Conservation (phyloP, 495 filamentous ascomycete genomes). For the Aspergillus nidulans region DNA sequence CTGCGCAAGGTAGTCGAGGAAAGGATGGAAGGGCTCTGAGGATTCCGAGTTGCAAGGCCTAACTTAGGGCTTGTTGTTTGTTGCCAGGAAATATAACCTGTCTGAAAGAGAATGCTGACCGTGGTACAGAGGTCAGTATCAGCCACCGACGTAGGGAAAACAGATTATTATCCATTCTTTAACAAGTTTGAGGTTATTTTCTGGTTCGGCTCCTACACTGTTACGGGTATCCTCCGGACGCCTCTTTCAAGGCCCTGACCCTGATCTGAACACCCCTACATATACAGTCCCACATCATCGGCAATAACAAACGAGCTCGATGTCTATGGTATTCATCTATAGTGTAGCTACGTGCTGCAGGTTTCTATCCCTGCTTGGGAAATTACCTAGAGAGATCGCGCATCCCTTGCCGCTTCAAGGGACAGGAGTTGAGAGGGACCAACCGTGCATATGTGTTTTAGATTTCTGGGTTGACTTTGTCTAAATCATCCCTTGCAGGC, state of each 20-base stretch:
- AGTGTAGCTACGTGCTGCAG: not conserved
- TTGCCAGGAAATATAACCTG: not conserved
- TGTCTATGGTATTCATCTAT: not conserved
- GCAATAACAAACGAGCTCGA: not conserved
- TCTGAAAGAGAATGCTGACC: not conserved
- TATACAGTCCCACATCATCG: not conserved
- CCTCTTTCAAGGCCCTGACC: too few species aligned
- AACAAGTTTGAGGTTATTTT: not conserved
- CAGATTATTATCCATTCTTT: not conserved
- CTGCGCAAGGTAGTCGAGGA: too few species aligned
- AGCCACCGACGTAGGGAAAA: not conserved
- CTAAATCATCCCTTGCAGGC: slow-evolving; percentile 11
- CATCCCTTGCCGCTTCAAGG: slow-evolving; percentile 12
- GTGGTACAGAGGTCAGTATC: not conserved
- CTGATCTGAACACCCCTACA: too few species aligned
- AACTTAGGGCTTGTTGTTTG: not conserved
- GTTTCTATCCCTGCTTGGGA: slow-evolving; percentile 11
- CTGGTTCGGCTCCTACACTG: not conserved
- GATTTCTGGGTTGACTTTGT: not conserved
- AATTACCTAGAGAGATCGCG: slow-evolving; percentile 10
- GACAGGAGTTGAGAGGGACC: not conserved
- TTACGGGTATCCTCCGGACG: not conserved
- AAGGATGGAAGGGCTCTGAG: not conserved
- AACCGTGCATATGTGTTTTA: slow-evolving; percentile 5
- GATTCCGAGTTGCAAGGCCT: not conserved